phyloP scores from a whole-genome alignment of 75 land plant species.

The Picea sitchensis region DNA sequence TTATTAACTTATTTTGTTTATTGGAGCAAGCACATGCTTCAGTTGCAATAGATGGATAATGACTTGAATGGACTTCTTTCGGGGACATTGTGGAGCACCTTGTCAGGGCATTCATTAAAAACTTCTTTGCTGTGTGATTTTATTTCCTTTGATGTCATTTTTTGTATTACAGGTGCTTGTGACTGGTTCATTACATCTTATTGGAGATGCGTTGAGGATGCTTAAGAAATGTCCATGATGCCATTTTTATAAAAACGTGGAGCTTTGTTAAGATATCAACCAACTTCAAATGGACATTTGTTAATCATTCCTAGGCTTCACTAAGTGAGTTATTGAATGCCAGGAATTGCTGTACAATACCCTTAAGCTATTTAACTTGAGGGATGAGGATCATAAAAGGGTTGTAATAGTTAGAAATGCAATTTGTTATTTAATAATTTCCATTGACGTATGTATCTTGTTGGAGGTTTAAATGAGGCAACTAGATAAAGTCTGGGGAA shows the following conservation, averaged over 20 bases:
- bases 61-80: too few relatives aligned
- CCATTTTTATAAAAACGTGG: background rate
- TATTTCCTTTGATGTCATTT: background rate
- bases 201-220: constrained; percentile 76
- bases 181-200: constrained; percentile 86
- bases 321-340: background rate
- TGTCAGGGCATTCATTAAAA: background rate
- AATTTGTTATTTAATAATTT: background rate
- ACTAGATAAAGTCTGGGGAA: too few relatives aligned
- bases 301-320: background rate
- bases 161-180: constrained; percentile 68
- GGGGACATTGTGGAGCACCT: background rate
- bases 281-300: background rate
- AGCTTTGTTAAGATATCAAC: background rate
- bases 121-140: background rate
- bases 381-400: background rate
- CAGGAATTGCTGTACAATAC: background rate
- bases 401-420: background rate
- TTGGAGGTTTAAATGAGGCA: too few relatives aligned
- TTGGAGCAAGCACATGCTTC: too few relatives aligned
- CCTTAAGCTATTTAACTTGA: background rate
- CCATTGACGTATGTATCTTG: too few relatives aligned
- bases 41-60: too few relatives aligned
- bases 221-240: constrained; percentile 45
- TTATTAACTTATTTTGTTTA: too few relatives aligned